These are phyloP conservation scores for Botrytis elliptica DNA, from an alignment of 2,329 filamentous ascomycete genomes.

Conservation along the genomic window DNA sequence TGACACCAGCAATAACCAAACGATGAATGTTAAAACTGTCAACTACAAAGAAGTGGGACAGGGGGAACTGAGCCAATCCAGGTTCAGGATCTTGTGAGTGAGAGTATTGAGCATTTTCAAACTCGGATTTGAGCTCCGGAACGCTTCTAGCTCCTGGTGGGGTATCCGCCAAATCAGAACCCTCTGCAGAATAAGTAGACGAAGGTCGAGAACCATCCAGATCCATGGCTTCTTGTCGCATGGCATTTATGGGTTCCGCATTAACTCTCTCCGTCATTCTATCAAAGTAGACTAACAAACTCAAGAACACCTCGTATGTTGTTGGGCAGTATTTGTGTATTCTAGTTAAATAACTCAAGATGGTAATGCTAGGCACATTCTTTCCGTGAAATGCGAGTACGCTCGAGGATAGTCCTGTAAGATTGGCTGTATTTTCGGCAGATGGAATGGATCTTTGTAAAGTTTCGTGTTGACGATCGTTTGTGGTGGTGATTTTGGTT, in stretches of 20 bases:
- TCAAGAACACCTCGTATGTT: slow-evolving; percentile 96
- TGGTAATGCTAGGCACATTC: slow-evolving; percentile 95
- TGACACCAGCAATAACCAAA: slow-evolving; percentile 93
- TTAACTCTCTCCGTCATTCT: slow-evolving; percentile 98
- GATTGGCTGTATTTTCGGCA: slow-evolving; percentile 51
- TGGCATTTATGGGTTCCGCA: slow-evolving; percentile 69
- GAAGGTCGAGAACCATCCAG: slow-evolving; percentile 34
- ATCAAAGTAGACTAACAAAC: slow-evolving; percentile 94
- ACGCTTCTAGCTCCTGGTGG: slow-evolving; percentile 33
- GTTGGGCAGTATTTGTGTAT: slow-evolving; percentile 99
- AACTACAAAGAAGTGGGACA: slow-evolving; percentile 82
- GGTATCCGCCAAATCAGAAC: slow-evolving; percentile 37
- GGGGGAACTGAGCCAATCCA: slow-evolving; percentile 33
- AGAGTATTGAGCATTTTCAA: slow-evolving; percentile 35
- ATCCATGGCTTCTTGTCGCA: slow-evolving; percentile 44
- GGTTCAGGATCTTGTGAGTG: slow-evolving; percentile 32
- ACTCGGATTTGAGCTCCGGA: slow-evolving; percentile 32
- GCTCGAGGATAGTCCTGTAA: slow-evolving; percentile 64
- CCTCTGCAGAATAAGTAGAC: slow-evolving; percentile 35
- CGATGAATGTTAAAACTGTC: slow-evolving; percentile 99
- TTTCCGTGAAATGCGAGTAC: slow-evolving; percentile 97
- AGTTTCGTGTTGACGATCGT: slow-evolving; percentile 90
- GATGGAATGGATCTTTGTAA: slow-evolving; percentile 72
- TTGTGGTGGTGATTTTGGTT: slow-evolving; percentile 96
- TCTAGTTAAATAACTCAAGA: slow-evolving; percentile 88